Evolutionary conservation across 257 asterid genomes (phyloP).

Genomic region (Jaltomata sinuosa): DNA sequence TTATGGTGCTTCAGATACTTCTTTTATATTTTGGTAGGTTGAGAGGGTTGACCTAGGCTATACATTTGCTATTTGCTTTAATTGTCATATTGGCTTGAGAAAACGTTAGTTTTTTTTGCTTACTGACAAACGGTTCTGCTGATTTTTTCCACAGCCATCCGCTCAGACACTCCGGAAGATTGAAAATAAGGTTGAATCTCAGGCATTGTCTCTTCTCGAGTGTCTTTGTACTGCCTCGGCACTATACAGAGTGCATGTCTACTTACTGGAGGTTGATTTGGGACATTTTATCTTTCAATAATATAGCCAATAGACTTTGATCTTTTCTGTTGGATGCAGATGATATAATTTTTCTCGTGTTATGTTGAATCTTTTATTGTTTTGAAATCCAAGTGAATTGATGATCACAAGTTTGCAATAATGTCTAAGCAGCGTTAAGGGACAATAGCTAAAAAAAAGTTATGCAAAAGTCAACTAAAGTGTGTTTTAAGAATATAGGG

Average conservation of each 20-base stretch:
- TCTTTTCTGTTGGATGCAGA: background rate
- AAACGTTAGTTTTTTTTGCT: background rate
- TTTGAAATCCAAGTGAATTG: background rate
- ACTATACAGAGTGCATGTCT: background rate
- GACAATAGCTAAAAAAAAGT: background rate
- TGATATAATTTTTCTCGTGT: background rate
- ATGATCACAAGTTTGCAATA: background rate
- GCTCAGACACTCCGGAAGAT: slow-evolving; percentile 24
- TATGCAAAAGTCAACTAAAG: background rate
- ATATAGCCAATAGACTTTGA: background rate
- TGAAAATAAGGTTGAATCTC: slow-evolving; percentile 7
- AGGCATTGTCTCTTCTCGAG: background rate
- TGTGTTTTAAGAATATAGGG: background rate
- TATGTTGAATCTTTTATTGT: background rate
- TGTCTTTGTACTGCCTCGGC: slow-evolving; percentile 1
- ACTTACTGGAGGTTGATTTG: background rate
- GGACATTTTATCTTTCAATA: background rate
- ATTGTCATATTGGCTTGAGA: background rate
- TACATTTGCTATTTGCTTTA: background rate
- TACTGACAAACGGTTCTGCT: background rate
- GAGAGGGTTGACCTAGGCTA: background rate
- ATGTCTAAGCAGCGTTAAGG: background rate
- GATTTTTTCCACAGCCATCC: slow-evolving; percentile 18
- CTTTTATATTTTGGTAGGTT: background rate
- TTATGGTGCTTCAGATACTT: background rate